These are phyloP conservation scores for Claviceps humidiphila DNA, from an alignment of 2,329 filamentous ascomycete species.

Conservation along the genomic window DNA sequence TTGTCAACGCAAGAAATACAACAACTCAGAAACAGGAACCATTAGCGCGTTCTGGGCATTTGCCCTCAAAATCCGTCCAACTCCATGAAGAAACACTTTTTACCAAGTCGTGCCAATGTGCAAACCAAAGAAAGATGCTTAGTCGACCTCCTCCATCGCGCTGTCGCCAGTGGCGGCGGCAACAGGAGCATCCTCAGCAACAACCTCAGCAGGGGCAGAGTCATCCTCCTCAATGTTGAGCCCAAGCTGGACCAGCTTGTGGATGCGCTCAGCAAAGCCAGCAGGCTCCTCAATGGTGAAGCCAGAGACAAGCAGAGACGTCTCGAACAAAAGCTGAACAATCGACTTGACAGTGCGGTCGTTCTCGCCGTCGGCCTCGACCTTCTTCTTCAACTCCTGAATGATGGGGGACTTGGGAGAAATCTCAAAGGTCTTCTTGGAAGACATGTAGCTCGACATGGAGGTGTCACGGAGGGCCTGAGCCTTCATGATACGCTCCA, in stretches of 20 bases:
- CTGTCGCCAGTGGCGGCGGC: slow-evolving; percentile 63
- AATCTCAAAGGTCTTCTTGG: slow-evolving; percentile 99
- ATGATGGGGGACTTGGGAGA: slow-evolving; percentile 97
- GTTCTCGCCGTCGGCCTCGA: slow-evolving; percentile 92
- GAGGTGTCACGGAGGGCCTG: slow-evolving; percentile 99
- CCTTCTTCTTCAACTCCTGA: slow-evolving; percentile 99
- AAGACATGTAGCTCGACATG: slow-evolving; percentile 99
- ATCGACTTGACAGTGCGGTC: slow-evolving; percentile 99
- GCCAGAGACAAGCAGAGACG: slow-evolving; percentile 91
- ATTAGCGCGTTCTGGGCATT: slow-evolving; percentile 17
- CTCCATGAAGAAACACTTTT: slow-evolving; percentile 27
- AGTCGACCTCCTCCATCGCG: slow-evolving; percentile 99
- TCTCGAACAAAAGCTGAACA: slow-evolving; percentile 97
- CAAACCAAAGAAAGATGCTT: slow-evolving; percentile 27
- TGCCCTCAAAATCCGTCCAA: slow-evolving; percentile 25
- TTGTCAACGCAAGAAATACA: slow-evolving; percentile 13
- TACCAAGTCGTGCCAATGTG: slow-evolving; percentile 21
- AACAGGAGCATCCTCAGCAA: slow-evolving; percentile 41
- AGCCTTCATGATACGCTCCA: slow-evolving; percentile 99
- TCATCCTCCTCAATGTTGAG: slow-evolving; percentile 95
- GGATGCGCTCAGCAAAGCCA: slow-evolving; percentile 95
- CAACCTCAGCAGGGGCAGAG: slow-evolving; percentile 48
- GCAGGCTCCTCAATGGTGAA: slow-evolving; percentile 99
- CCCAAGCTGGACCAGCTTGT: slow-evolving; percentile 97
- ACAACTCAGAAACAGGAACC: slow-evolving; percentile 12